Base-by-base conservation (phyloP, 805 yeast species). In the Yamadazyma philogaea region DNA sequence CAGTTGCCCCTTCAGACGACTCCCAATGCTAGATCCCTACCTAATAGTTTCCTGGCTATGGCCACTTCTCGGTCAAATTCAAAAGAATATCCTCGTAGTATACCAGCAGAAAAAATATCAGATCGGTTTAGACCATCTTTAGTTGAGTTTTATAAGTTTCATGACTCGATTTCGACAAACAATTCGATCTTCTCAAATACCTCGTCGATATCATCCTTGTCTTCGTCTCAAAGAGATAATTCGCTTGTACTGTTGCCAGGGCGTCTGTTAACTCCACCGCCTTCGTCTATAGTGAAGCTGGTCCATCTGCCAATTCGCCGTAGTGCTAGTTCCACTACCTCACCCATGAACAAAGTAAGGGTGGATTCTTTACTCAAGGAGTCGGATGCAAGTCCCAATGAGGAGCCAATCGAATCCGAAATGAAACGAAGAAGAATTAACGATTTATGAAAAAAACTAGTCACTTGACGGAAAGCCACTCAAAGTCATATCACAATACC, bases 61-160 rank as follows among this genome's bases (percentile, higher is more conserved):
- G 10, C 28, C 10, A 24, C 28, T 11, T 11, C n/a, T 24, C 28
- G 39, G 8, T 38, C 44, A 17, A 37, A 37, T 27, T 32, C 45
- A 8, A 21, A 30, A n/a, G 51, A 46, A 7, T 41, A 37, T 40
- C 55, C 53, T 6, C 34, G 55, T 24, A 49, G 52, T 30, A 31
- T 49, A 3, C 54, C 54, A 20, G 26, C 33, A 6, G 31, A 36
- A 16, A 14, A n/a, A 21, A 26, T 37, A 8, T 10, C 49, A 24
- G 70, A 68, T 31, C 52, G 54, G 20, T 48, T 66, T 35, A 53
- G 72, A 34, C 71, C 72, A 4, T 64, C 68, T 6, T 51, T 66
- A 30, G 52, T 64, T 18, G 72, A 66, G 46, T 47, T 66, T 27
- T 47, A 49, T 34, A 44, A 42, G 32, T 39, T 34, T 26, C 46